Evolutionary conservation across 2,329 filamentous ascomycete species (phyloP), one percentile per base, ranked within the genome.

Genomic region (Macrophomina tecta): DNA sequence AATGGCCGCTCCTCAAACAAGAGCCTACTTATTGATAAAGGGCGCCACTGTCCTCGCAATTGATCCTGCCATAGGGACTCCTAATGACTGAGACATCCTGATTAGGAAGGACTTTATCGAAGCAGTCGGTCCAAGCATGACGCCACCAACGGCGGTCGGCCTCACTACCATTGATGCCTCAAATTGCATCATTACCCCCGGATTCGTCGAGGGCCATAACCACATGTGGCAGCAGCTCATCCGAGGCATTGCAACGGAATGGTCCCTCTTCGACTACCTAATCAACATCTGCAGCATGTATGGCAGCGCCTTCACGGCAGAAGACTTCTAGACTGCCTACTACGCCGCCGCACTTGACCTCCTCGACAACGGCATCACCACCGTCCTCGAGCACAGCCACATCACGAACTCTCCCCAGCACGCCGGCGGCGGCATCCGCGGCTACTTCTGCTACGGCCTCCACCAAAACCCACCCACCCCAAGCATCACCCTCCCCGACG

Each of bases 381-480:
- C 53, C 34, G 53, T 56, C 34, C n/a, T 56, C 53, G 53, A 56
- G 16, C 53, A 56, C 18, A 14, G 53, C 53, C 53, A 56, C 53
- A 38, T 30, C n/a, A 3, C 28, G 9, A 56, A 56, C 53, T 42
- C 36, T 3, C 36, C 53, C 18, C 3, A 3, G 3, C 36, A 42
- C 53, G 53, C 53, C 52, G 52, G 36, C 52, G n/a, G 34, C 34
- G n/a, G 36, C 36, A 56, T 40, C 52, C 52, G 52, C 52, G 52
- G 34, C 36, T 16, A 8, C 18, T 56, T 56, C 36, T 56, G 53
- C 36, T 56, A 56, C 34, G 53, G 53, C 53, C 36, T 56, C 36
- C 40, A 42, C 53, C 9, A 16, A 16, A 42, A 40, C 36, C 53
- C 52, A 9, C 53, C 51, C 7, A 4, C 30, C 34, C 16, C 40